phyloP scores from a whole-genome alignment of 352 stramenopile genomes.

The Elongisporangium senticosum region DNA sequence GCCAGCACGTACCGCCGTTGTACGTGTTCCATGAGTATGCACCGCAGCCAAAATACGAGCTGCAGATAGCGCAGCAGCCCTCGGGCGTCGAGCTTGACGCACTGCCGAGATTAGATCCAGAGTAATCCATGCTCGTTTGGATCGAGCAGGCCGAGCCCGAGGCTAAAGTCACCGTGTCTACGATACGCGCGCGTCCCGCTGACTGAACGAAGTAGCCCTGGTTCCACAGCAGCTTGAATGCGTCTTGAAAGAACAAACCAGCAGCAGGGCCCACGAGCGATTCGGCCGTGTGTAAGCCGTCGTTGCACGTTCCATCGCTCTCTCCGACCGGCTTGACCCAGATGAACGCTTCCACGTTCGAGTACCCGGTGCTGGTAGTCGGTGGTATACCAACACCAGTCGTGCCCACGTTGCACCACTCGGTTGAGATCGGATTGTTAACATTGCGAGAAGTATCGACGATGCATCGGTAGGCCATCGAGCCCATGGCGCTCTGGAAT shows the following conservation, averaged over 20 bases:
- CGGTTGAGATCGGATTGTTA: constrained; percentile 21
- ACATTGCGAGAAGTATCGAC: constrained; percentile 67
- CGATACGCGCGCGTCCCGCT: background rate
- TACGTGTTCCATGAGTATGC: constrained; percentile 1
- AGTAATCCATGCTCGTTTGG: background rate
- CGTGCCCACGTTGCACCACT: constrained; percentile 68
- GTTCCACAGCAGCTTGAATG: constrained; percentile 56
- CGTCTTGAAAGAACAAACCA: constrained; percentile 49
- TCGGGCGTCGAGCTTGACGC: background rate
- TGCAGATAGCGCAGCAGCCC: background rate
- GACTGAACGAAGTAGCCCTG: constrained; percentile 59
- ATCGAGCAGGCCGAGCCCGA: background rate
- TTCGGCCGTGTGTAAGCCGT: constrained; percentile 23
- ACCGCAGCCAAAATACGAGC: background rate
- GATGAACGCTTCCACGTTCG: constrained; percentile 60
- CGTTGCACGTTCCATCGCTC: constrained; percentile 56
- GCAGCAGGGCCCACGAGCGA: constrained; percentile 28
- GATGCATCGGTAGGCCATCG: constrained; percentile 39
- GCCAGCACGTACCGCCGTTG: constrained; percentile 4
- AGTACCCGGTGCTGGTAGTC: constrained; percentile 34
- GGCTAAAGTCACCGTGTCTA: background rate
- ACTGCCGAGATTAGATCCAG: background rate
- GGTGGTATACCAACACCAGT: constrained; percentile 54
- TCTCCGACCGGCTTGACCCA: constrained; percentile 65
- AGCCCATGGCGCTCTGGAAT: constrained; percentile 46